phyloP scores from a whole-genome alignment of 208 protist genomes.

The Tritrichomonas musculus region DNA sequence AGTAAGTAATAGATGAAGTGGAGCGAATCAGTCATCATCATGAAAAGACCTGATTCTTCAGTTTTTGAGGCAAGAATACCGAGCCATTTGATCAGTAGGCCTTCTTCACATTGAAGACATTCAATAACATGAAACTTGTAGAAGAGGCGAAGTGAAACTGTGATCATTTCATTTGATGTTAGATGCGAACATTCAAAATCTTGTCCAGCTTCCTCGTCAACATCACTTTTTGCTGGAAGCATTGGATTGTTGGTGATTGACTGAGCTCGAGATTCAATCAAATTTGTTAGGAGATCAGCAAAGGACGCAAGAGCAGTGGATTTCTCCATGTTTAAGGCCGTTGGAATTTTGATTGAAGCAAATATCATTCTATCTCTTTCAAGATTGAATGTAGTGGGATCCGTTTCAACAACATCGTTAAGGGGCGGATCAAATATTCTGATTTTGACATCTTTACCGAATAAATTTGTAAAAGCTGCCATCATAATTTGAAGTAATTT shows the following conservation, averaged over 20 bases:
- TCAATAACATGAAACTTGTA: background rate
- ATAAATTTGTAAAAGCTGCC: background rate
- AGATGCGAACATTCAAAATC: background rate
- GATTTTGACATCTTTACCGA: background rate
- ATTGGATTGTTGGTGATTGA: background rate
- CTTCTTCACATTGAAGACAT: background rate
- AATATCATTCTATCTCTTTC: constrained; percentile 32
- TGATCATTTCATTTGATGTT: background rate
- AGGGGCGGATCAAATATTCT: constrained; percentile 4
- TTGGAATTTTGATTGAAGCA: constrained; percentile 24
- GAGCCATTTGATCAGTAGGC: background rate
- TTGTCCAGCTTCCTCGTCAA: background rate
- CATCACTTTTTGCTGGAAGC: background rate
- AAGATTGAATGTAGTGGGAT: background rate
- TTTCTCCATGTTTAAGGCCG: background rate
- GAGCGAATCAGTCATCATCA: background rate
- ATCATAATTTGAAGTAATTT: background rate
- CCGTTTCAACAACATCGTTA: background rate
- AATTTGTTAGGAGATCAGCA: background rate
- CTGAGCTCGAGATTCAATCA: background rate
- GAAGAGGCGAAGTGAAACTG: background rate
- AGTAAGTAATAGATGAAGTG: background rate
- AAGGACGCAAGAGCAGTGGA: background rate
- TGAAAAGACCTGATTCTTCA: background rate
- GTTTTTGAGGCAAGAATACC: background rate